phyloP scores from a whole-genome alignment of 192 early-diverging fungal species.

The Pecoramyces ruminantium region DNA sequence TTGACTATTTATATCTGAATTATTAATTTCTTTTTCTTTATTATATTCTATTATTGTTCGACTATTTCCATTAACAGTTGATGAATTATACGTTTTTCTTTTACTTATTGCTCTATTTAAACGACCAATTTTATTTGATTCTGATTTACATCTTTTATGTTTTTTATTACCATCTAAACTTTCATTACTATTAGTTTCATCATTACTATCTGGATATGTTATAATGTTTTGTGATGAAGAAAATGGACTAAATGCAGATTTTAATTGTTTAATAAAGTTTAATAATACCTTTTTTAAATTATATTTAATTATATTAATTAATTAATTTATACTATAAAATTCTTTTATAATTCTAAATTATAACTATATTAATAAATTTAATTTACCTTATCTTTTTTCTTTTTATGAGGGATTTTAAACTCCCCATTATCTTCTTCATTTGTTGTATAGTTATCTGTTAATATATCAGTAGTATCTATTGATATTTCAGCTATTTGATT shows the following conservation, averaged over 20 bases:
- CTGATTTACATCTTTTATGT: neutral
- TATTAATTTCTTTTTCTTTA: neutral
- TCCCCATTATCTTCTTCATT: too few species aligned
- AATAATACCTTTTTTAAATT: too few species aligned
- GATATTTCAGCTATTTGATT: neutral
- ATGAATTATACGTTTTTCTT: neutral
- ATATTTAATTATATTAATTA: too few species aligned
- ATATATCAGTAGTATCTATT: neutral
- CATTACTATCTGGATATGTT: neutral
- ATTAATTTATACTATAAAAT: too few species aligned
- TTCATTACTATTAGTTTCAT: neutral
- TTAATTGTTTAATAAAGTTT: neutral
- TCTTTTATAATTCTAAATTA: too few species aligned
- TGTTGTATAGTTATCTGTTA: too few species aligned
- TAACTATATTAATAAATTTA: too few species aligned
- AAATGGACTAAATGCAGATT: neutral
- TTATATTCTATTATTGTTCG: neutral
- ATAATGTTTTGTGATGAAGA: neutral
- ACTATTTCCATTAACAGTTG: accelerated
- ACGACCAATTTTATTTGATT: neutral
- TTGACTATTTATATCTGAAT: neutral
- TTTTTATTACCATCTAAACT: neutral
- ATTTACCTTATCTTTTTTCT: too few species aligned
- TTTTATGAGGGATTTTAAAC: too few species aligned
- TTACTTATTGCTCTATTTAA: neutral